Percentiles rank a stretch among this genome's conserved stretches.
These are phyloP conservation scores for Xylaria sp. DNA, from an alignment of 2,329 filamentous ascomycete species.

Conservation along the genomic window DNA sequence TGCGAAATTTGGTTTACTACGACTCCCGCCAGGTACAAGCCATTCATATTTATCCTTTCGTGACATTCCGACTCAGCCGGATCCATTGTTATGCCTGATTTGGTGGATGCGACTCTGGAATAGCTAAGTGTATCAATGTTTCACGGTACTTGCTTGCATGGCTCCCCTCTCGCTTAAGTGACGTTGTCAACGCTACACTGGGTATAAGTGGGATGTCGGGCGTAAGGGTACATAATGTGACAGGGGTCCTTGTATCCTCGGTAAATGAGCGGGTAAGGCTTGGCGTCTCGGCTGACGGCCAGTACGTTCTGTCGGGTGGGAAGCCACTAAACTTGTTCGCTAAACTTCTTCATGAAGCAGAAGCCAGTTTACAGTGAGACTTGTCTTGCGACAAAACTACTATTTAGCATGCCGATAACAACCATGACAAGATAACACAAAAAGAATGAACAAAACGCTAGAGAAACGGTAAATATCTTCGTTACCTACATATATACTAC, in stretches of 20 bases:
- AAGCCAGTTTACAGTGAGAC: too few relatives aligned
- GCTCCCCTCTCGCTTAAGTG: conserved; percentile 15
- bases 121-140: conserved; percentile 7
- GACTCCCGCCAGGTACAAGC: conserved; percentile 6
- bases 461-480: background rate
- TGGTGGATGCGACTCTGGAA: conserved; percentile 13
- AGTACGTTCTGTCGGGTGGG: background rate
- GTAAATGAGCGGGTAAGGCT: background rate
- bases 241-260: background rate
- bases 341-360: too few relatives aligned
- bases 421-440: background rate
- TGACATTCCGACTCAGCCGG: conserved; percentile 17
- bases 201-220: background rate
- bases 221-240: background rate
- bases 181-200: conserved; percentile 18
- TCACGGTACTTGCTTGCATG: conserved; percentile 15
- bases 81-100: conserved; percentile 12
- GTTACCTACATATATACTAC: background rate
- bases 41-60: conserved; percentile 6
- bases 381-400: too few relatives aligned
- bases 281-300: background rate
- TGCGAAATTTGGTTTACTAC: background rate
- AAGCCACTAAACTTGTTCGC: background rate
- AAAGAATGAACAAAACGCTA: background rate
- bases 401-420: background rate